phyloP scores from a whole-genome alignment of 2,329 filamentous ascomycete species.

The Exophiala sideris region DNA sequence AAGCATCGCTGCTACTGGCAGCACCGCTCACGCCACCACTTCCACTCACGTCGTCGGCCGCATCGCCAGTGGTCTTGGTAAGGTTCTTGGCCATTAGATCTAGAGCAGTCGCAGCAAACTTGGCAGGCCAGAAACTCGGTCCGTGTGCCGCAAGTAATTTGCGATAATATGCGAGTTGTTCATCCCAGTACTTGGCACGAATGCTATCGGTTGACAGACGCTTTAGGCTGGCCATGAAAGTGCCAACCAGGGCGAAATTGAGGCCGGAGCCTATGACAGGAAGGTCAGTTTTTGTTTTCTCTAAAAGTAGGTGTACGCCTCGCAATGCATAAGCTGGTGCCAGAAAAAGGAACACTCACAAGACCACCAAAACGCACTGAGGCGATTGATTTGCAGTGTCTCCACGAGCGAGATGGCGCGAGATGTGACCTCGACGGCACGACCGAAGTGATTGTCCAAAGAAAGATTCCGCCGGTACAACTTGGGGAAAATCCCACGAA shows the following conservation, averaged over 20 bases:
- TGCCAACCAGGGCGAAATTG: constrained; percentile 14
- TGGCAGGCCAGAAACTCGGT: constrained; percentile 14
- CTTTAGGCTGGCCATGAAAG: constrained; percentile 18
- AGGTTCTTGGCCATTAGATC: constrained; percentile 16
- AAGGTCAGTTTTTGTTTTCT: no score
- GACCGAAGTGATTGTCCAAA: constrained; percentile 6
- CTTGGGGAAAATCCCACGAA: constrained; percentile 17
- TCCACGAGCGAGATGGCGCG: constrained; percentile 11
- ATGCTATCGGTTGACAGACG: constrained; percentile 9
- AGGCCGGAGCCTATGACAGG: constrained; percentile 8
- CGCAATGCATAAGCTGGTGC: no score
- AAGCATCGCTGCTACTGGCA: no score
- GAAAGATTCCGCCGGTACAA: constrained; percentile 11
- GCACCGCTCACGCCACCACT: no score
- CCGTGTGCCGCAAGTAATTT: constrained; percentile 14
- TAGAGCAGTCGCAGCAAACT: constrained; percentile 13
- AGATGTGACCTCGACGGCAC: constrained; percentile 9
- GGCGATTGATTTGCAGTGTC: constrained; percentile 13
- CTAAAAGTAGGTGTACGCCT: no score
- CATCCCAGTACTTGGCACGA: constrained; percentile 14
- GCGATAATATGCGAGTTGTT: constrained; percentile 9
- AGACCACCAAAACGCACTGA: constrained; percentile 20
- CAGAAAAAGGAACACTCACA: no score
- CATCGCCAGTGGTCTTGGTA: constrained; percentile 10
- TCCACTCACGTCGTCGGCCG: neutral